Evolutionary conservation across 441 rosid species (phyloP), one percentile per base, ranked within the genome.

Genomic region (Jatropha podagrica): DNA sequence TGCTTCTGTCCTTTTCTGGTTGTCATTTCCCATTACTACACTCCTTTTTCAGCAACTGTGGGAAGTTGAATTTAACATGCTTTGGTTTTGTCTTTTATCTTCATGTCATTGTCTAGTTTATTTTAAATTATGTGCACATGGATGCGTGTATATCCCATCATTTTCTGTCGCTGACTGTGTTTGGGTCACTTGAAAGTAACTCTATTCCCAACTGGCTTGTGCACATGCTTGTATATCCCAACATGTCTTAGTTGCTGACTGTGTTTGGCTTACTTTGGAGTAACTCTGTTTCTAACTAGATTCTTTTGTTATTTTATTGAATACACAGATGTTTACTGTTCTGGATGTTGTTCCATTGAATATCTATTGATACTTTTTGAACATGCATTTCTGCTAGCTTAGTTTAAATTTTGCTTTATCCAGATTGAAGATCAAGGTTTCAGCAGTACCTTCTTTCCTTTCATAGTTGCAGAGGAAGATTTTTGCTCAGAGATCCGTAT

Each of bases 361-460:
- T 63, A 26, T n/a, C 20, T n/a, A n/a, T 44, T 44, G 26, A 7
- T 44, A 23, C 68, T 48, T 65, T 60, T 59, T 80, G 69, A 37
- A 58, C 51, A 56, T 61, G 74, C 41, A 49, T 59, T 60, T 59
- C 40, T 65, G 63, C 71, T 42, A 60, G 74, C 77, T 56, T 74
- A 78, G 65, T 60, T 61, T 74, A 60, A 56, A 79, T 52, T 70
- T 58, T 83, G 55, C 65, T 78, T 78, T 79, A 56, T 89, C 55
- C 90, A 94, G 98, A 82, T 94, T 67, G 98, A 94, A 85, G 96
- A 94, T 83, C 82, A 85, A 72, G 89, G 93, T 74, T 85, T 87
- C 67, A 89, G 90, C 77, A 86, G 91, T 84, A 87, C 94, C 80
- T 94, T 87, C 95, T 92, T 91, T 77, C 98, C 98, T 79, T 94